Percentiles rank a stretch among this genome's conserved stretches.
phyloP scores from a whole-genome alignment of 192 early-diverging fungal species.

The Podila minutissima region DNA sequence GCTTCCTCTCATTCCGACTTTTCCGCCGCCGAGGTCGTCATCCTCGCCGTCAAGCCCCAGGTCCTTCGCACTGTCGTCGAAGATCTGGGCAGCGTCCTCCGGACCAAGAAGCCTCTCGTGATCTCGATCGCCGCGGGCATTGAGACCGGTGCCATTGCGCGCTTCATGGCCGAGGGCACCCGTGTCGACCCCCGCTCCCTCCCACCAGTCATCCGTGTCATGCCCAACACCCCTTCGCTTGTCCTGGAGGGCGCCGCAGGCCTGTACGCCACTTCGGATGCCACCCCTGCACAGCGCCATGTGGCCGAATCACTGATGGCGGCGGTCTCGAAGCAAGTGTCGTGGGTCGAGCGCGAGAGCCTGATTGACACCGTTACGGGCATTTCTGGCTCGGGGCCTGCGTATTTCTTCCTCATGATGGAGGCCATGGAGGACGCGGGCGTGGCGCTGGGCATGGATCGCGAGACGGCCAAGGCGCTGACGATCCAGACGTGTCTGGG shows the following conservation, averaged over 20 bases:
- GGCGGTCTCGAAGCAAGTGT: slow-evolving; percentile 82
- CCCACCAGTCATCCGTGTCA: slow-evolving; percentile 72
- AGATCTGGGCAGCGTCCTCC: slow-evolving; percentile 61
- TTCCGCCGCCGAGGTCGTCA: slow-evolving; percentile 72
- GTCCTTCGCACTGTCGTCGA: slow-evolving; percentile 77
- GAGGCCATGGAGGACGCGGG: slow-evolving; percentile 89
- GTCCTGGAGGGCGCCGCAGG: slow-evolving; percentile 90
- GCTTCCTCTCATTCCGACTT: not conserved
- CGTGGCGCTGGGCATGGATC: slow-evolving; percentile 75
- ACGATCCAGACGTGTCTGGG: slow-evolving; percentile 94
- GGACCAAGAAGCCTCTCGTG: slow-evolving; percentile 70
- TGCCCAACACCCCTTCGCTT: slow-evolving; percentile 97
- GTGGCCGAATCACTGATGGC: slow-evolving; percentile 75
- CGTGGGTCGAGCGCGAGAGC: slow-evolving; percentile 82
- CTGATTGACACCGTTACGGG: slow-evolving; percentile 90
- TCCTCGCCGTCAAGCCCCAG: slow-evolving; percentile 94
- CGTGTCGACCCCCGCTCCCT: slow-evolving; percentile 53
- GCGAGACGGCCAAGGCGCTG: slow-evolving; percentile 77
- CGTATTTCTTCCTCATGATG: slow-evolving; percentile 95
- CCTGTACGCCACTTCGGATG: slow-evolving; percentile 72
- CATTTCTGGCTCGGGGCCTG: slow-evolving; percentile 93
- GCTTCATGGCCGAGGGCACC: slow-evolving; percentile 69
- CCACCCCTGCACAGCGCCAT: slow-evolving; percentile 68
- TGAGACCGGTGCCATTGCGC: slow-evolving; percentile 72
- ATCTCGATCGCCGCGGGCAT: slow-evolving; percentile 95